Base-by-base conservation (phyloP, 768 basidiomycete genomes). In the Hypholoma fasciculare region DNA sequence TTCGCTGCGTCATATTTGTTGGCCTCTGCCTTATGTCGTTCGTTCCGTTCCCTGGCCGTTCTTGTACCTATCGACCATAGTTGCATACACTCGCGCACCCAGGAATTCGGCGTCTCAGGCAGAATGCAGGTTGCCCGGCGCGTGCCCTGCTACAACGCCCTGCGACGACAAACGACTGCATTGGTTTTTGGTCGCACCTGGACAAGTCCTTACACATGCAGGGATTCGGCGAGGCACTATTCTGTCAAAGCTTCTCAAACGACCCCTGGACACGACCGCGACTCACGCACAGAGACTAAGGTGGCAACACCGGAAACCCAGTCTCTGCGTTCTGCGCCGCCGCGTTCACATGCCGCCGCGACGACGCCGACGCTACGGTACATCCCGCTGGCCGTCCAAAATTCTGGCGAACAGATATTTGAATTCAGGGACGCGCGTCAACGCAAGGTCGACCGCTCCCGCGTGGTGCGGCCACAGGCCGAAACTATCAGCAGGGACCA, bases 61-160 rank as follows among this genome's bases (percentile, higher is more conserved):
- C 37, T 16, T 48, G 38, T 51, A 14, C 14, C 44, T 56, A 19
- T 49, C 20, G 43, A 20, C 49, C 58, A 23, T 59, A 59, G 55
- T 26, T 49, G 50, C n/a, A 44, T 30, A 9, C 5, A 36, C 12
- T 36, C 30, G 14, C 19, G 38, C 5, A 20, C 13, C 16, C 12
- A 23, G 14, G 23, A 23, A 23, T 4, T 4, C 23, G 23, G 30
- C 30, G 30, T 6, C 6, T 9, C 2, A 2, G 30, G 13, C 56
- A 52, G 58, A 38, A 61, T 59, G 59, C 63, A 55, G 57, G 23
- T 58, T 49, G 42, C 37, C 36, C 53, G 54, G 34, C 60, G 59
- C 44, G 19, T 39, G 37, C 63, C 56, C 17, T 56, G 42, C 38
- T 55, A 49, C 27, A 54, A 30, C 38, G 44, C 38, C 26, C 27